These are phyloP conservation scores for Priceomyces carsonii DNA, from an alignment of 805 yeast species.

Conservation along the genomic window DNA sequence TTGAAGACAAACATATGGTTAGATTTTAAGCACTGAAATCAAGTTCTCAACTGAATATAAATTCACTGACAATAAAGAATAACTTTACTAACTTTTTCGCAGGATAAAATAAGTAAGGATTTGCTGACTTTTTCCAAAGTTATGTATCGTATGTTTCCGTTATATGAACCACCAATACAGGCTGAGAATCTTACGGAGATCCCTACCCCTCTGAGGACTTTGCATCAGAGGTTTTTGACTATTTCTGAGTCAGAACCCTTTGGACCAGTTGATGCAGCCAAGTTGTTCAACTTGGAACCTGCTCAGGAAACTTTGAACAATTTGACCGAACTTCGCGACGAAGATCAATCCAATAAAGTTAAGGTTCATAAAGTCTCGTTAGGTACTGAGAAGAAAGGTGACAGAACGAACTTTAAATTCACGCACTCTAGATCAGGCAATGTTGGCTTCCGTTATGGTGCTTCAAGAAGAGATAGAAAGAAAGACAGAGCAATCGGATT, in stretches of 20 bases:
- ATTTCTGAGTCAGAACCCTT: constrained; percentile 94
- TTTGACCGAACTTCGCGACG: constrained; percentile 61
- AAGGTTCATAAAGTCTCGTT: constrained; percentile 35
- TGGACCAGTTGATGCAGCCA: constrained; percentile 94
- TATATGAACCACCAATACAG: constrained; percentile 43
- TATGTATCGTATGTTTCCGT: constrained; percentile 81
- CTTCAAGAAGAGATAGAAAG: constrained; percentile 83
- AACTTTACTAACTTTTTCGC: constrained; percentile 8
- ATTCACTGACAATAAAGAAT: background rate
- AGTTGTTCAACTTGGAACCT: constrained; percentile 79
- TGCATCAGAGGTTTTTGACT: constrained; percentile 79
- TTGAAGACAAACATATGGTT: constrained; percentile 70
- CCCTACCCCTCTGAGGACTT: constrained; percentile 83
- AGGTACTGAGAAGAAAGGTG: constrained; percentile 68
- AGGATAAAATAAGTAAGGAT: constrained; percentile 56
- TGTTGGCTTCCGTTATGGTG: constrained; percentile 92
- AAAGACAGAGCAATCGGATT: constrained; percentile 76
- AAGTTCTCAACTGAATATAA: too few species aligned
- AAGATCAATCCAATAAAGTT: constrained; percentile 35
- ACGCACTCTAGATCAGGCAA: constrained; percentile 76
- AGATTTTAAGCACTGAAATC: constrained; percentile 24
- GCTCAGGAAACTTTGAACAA: constrained; percentile 76
- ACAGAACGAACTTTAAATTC: constrained; percentile 71
- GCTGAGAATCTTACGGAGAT: constrained; percentile 89
- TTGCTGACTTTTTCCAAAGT: constrained; percentile 57